phyloP scores from a whole-genome alignment of 2,329 filamentous ascomycete species.

The Aspergillus novofumigatus region DNA sequence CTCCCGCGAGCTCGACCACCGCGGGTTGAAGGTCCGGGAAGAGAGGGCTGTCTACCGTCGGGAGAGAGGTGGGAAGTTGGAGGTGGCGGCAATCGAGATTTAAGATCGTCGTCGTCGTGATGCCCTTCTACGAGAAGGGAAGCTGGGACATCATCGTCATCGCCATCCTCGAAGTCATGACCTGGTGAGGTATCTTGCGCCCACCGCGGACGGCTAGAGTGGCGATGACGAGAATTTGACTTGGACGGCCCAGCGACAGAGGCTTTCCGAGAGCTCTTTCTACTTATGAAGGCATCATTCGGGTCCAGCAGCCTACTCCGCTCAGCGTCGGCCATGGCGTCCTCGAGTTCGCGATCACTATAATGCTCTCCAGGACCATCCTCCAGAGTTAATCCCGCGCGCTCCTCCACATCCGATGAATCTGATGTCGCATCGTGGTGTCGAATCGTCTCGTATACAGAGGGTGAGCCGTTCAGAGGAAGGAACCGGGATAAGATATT shows the following conservation, averaged over 20 bases:
- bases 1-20: slow-evolving; percentile 49
- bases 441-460: slow-evolving; percentile 46
- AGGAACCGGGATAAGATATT: slow-evolving; percentile 43
- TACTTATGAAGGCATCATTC: slow-evolving; percentile 38
- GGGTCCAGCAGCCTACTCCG: slow-evolving; percentile 46
- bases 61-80: slow-evolving; percentile 24
- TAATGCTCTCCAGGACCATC: slow-evolving; percentile 49
- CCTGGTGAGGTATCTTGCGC: slow-evolving; percentile 27
- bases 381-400: slow-evolving; percentile 46
- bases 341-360: slow-evolving; percentile 55
- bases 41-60: slow-evolving; percentile 16
- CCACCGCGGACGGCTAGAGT: slow-evolving; percentile 29
- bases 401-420: slow-evolving; percentile 43
- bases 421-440: slow-evolving; percentile 45
- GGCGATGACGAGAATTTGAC: slow-evolving; percentile 21
- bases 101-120: slow-evolving; percentile 34
- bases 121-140: slow-evolving; percentile 58
- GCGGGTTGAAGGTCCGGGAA: slow-evolving; percentile 41
- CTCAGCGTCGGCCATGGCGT: slow-evolving; percentile 50
- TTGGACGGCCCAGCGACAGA: slow-evolving; percentile 12
- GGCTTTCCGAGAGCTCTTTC: slow-evolving; percentile 22
- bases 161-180: slow-evolving; percentile 48
- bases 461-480: slow-evolving; percentile 47
- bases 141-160: slow-evolving; percentile 61
- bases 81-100: slow-evolving; percentile 38